Evolutionary conservation across 2,329 filamentous ascomycete species (phyloP).

Genomic region (Aureobasidium namibiae): DNA sequence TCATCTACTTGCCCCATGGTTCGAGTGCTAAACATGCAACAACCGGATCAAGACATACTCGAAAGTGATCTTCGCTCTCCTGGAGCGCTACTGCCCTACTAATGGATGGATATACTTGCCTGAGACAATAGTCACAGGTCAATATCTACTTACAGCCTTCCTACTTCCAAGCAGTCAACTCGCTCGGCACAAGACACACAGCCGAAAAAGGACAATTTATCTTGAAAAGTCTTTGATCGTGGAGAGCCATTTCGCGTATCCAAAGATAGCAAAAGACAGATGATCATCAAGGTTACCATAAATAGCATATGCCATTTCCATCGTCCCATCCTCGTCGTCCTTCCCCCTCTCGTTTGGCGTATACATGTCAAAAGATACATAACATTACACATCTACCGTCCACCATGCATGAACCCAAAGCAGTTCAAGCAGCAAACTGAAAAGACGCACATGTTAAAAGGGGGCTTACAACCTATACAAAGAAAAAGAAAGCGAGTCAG

Average conservation of each 20-base stretch:
- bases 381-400: background rate
- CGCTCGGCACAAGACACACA: no score
- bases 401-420: constrained; percentile 2
- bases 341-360: background rate
- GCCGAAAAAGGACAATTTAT: no score
- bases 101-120: background rate
- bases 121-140: background rate
- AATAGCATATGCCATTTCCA: background rate
- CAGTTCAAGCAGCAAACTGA: no score
- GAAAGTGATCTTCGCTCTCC: background rate
- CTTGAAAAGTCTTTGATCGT: no score
- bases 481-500: no score
- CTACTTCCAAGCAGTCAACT: no score
- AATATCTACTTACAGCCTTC: background rate
- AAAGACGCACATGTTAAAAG: no score
- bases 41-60: background rate
- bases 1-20: background rate
- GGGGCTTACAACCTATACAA: no score
- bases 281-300: background rate
- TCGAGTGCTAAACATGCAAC: background rate
- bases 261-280: background rate
- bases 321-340: background rate
- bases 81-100: background rate
- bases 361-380: background rate
- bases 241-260: no score